These are phyloP conservation scores for Sutorius eximius DNA, from an alignment of 1,284 basidiomycete genomes.

Conservation along the genomic window DNA sequence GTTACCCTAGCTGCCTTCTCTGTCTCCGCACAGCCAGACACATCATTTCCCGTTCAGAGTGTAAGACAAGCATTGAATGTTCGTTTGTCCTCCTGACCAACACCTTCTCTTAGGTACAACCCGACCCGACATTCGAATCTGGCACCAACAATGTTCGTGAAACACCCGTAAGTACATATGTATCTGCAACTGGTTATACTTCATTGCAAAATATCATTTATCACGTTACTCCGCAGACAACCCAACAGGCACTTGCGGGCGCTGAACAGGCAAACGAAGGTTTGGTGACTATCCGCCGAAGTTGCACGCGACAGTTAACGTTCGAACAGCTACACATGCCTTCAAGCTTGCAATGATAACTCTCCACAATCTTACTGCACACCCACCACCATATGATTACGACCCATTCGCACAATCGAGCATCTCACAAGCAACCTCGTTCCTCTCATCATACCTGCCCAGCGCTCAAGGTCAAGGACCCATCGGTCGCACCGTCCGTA, in stretches of 20 bases:
- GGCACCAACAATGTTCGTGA: slow-evolving; percentile 10
- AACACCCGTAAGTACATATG: slow-evolving; percentile 16
- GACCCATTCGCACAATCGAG: slow-evolving; percentile 43
- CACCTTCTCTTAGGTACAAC: slow-evolving; percentile 12
- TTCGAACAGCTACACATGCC: slow-evolving; percentile 56
- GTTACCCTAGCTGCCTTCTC: slow-evolving; percentile 47
- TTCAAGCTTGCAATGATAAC: slow-evolving; percentile 70
- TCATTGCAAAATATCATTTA: neutral
- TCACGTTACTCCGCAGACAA: slow-evolving; percentile 15
- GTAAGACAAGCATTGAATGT: slow-evolving; percentile 14
- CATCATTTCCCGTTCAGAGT: slow-evolving; percentile 21
- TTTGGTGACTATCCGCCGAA: slow-evolving; percentile 22
- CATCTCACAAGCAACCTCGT: slow-evolving; percentile 46
- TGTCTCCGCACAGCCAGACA: slow-evolving; percentile 36
- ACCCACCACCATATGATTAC: slow-evolving; percentile 53
- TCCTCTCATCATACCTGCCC: slow-evolving; percentile 63
- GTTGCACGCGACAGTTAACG: slow-evolving; percentile 4
- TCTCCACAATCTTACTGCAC: slow-evolving; percentile 57
- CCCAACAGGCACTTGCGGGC: slow-evolving; percentile 17
- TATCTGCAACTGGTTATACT: neutral
- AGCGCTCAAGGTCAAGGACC: slow-evolving; percentile 72
- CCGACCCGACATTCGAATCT: slow-evolving; percentile 6
- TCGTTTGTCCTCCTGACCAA: neutral
- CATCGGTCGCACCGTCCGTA: slow-evolving; percentile 62
- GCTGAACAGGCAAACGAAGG: slow-evolving; percentile 51